Evolutionary conservation across 805 yeast genomes (phyloP), one percentile per base, ranked within the genome.

Genomic region (Blastobotrys parvus): DNA sequence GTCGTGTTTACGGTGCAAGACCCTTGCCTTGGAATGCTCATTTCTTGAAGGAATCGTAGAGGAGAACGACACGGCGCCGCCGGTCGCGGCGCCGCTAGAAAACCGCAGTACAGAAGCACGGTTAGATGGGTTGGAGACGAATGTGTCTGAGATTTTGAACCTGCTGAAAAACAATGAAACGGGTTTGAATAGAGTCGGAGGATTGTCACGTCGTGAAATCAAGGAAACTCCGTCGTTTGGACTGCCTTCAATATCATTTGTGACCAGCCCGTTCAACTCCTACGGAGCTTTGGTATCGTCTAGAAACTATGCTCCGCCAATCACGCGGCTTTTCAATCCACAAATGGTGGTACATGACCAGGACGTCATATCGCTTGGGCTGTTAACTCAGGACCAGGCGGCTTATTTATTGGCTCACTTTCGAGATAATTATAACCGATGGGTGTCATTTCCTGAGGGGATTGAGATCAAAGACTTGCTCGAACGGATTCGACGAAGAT

Each of bases 391-490:
- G 33, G 58, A 61, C 2, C 78, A 80, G 49, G 76, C 77, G 0
- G 50, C 70, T 4, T 65, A 66, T 15, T 59, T 82, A 32, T 61
- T 83, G 49, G 69, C 68, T 42, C 73, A 72, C 38, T 84, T 83
- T 56, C 64, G 82, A 35, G 74, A 77, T 39, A 71, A 81, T 53
- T 83, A 79, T 55, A 86, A 88, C 3, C 69, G 86, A 23, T 84
- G 94, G 94, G 77, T 82, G 2, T 76, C 83, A 42, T 76, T 83
- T 40, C 87, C 89, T 0, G 71, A 71, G 23, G 64, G 64, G 11
- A 55, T 72, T 29, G 56, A 77, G 3, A 69, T 80, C 0, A 70
- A 64, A 16, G 65, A 63, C 29, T 62, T 83, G 18, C 63, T 81
- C 7, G 70, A 66, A 3, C 59, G 71, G 27, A 67, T 82, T 34